Conservation (phyloP, 495 filamentous ascomycete species). For the Cercophora sp. region DNA sequence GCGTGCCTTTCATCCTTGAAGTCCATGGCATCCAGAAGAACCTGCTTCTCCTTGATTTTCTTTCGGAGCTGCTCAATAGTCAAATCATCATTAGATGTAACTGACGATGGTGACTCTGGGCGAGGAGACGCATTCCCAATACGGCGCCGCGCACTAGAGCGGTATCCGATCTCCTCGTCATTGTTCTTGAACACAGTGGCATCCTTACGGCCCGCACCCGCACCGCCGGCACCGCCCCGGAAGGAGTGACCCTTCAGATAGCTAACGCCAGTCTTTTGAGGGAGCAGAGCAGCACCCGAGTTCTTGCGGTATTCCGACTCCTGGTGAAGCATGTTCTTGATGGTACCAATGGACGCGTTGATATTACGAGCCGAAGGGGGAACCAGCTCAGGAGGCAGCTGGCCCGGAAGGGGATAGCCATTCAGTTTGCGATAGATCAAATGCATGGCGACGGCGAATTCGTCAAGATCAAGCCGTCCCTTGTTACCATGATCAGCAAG, state of each 20-base stretch:
- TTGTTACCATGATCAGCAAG: constrained; percentile 90
- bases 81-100: constrained; percentile 69
- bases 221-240: constrained; percentile 45
- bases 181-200: constrained; percentile 97
- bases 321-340: constrained; percentile 87
- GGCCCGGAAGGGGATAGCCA: constrained; percentile 88
- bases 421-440: constrained; percentile 96
- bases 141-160: constrained; percentile 86
- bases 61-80: constrained; percentile 85
- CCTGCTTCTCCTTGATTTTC: constrained; percentile 90
- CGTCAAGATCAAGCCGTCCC: constrained; percentile 91
- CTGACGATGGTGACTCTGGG: constrained; percentile 68
- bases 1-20: constrained; percentile 87
- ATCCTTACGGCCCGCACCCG: constrained; percentile 68
- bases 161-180: constrained; percentile 83
- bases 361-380: constrained; percentile 95
- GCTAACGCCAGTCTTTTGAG: constrained; percentile 95
- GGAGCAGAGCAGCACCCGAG: constrained; percentile 78
- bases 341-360: constrained; percentile 83
- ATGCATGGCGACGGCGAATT: constrained; percentile 99
- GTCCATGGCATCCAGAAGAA: constrained; percentile 95
- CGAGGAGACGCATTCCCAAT: constrained; percentile 73
- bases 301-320: constrained; percentile 84
- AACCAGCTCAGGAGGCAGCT: constrained; percentile 87
- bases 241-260: constrained; percentile 97